Conservation (phyloP, 495 filamentous ascomycete genomes). For the Lasiosphaeriaceae sp. region DNA sequence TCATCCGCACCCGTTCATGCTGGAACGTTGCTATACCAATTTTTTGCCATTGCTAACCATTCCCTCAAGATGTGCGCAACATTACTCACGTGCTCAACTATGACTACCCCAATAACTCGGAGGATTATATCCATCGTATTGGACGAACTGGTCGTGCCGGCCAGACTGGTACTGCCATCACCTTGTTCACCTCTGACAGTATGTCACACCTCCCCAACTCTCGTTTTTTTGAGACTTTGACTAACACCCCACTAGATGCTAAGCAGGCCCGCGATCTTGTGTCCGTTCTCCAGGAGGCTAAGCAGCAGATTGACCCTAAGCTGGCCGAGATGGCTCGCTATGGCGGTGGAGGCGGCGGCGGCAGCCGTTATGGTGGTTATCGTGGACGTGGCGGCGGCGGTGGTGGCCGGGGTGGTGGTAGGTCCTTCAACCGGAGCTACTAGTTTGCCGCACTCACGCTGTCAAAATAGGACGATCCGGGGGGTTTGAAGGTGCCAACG, state of each 20-base stretch:
- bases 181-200: conserved; percentile 98
- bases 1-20: conserved; percentile 41
- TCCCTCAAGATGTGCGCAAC: conserved; percentile 93
- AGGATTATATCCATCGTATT: conserved; percentile 99
- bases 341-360: conserved; percentile 77
- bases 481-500: conserved; percentile 38
- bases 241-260: conserved; percentile 60
- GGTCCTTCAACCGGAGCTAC: background rate
- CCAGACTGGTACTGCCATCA: conserved; percentile 88
- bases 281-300: conserved; percentile 86
- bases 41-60: conserved; percentile 72
- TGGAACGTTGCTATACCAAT: conserved; percentile 54
- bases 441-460: background rate
- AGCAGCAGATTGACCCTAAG: conserved; percentile 96
- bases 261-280: conserved; percentile 98
- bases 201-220: conserved; percentile 39
- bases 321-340: conserved; percentile 95
- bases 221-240: conserved; percentile 1
- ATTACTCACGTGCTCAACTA: conserved; percentile 99
- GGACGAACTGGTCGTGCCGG: conserved; percentile 95
- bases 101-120: conserved; percentile 99
- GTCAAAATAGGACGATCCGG: conserved; percentile 23
- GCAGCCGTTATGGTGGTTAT: conserved; percentile 53
- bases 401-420: conserved; percentile 54
- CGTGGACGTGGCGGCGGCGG: conserved; percentile 68